Percentiles rank a stretch among this genome's conserved stretches.
These are phyloP conservation scores for Penicillium sp. DNA, from an alignment of 2,329 filamentous ascomycete genomes.

Conservation along the genomic window DNA sequence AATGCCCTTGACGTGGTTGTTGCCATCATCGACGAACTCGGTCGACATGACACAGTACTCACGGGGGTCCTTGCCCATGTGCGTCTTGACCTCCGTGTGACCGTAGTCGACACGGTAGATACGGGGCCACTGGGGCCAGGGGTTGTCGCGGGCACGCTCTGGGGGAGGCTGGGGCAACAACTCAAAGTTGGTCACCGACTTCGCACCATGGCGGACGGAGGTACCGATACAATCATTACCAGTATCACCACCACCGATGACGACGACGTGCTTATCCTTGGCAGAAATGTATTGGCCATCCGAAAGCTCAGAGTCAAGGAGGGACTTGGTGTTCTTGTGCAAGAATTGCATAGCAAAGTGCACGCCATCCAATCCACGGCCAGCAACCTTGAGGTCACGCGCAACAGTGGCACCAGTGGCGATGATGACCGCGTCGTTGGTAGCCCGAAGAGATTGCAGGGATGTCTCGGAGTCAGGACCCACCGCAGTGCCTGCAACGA, in stretches of 20 bases:
- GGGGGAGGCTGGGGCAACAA: slow-evolving; percentile 86
- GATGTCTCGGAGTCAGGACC: slow-evolving; percentile 68
- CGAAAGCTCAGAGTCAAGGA: slow-evolving; percentile 82
- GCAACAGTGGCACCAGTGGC: slow-evolving; percentile 91
- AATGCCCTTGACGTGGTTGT: slow-evolving; percentile 87
- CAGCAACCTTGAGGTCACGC: slow-evolving; percentile 85
- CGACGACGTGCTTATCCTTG: slow-evolving; percentile 91
- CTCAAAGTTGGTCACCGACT: slow-evolving; percentile 95
- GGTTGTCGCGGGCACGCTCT: slow-evolving; percentile 88
- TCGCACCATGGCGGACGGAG: slow-evolving; percentile 89
- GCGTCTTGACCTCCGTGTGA: slow-evolving; percentile 90
- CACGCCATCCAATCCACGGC: slow-evolving; percentile 81
- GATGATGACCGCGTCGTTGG: slow-evolving; percentile 80
- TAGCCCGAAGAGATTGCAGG: slow-evolving; percentile 66
- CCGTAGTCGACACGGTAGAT: slow-evolving; percentile 99
- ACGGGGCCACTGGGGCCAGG: slow-evolving; percentile 97
- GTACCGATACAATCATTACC: slow-evolving; percentile 98
- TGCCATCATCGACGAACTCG: slow-evolving; percentile 87
- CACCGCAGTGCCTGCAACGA: slow-evolving; percentile 72
- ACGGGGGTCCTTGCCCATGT: slow-evolving; percentile 92
- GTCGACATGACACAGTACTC: slow-evolving; percentile 99
- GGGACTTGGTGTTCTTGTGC: slow-evolving; percentile 95
- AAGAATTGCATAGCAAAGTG: slow-evolving; percentile 98
- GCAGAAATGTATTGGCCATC: slow-evolving; percentile 88
- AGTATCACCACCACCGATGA: slow-evolving; percentile 96